Evolutionary conservation across 1,284 basidiomycete genomes (phyloP), one percentile per base, ranked within the genome.

Genomic region (Exobasidium rhododendri): DNA sequence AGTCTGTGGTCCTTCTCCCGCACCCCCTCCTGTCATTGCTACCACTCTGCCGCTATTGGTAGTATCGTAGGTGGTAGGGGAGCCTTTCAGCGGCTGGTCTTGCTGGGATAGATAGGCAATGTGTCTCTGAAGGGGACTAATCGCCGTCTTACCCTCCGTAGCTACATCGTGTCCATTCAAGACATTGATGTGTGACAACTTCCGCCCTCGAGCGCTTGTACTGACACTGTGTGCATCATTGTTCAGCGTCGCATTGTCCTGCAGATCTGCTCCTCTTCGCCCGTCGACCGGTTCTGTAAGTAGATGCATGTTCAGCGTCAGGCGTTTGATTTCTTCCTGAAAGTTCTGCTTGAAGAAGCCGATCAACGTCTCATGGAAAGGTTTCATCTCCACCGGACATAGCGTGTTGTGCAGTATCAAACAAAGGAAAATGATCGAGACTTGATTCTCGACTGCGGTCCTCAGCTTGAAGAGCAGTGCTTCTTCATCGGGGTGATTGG

Each of bases 291-390:
- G 4, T 3, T 50, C 14, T 17, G 35, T 10, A 40, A 17, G 7
- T 40, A 40, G 17, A 10, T 7, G 17, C 17, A 69, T 52, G 32
- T 71, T 65, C 31, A 75, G 53, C 4, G 66, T 68, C 51, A 80
- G 64, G 20, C 74, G 64, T 20, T 65, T 57, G 45, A 96, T 90
- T 80, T 97, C 94, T 26, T 92, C 91, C 0, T 87, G 82, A 81
- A 93, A 97, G 73, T 92, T 92, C 80, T 90, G 91, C 61, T 85
- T 85, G 83, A 93, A 97, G 81, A 96, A 59, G 72, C 86, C 87
- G 79, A 90, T 88, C 52, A 97, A 83, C 0, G 91, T 93, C 64
- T 89, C 88, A 77, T 97, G 93, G 85, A 97, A 97, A 2, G 88
- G 86, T 54, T 89, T 83, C 85, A 94, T 96, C 81, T 92, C 91